phyloP scores from a whole-genome alignment of 2,329 filamentous ascomycete genomes.

The Fusarium piperis region DNA sequence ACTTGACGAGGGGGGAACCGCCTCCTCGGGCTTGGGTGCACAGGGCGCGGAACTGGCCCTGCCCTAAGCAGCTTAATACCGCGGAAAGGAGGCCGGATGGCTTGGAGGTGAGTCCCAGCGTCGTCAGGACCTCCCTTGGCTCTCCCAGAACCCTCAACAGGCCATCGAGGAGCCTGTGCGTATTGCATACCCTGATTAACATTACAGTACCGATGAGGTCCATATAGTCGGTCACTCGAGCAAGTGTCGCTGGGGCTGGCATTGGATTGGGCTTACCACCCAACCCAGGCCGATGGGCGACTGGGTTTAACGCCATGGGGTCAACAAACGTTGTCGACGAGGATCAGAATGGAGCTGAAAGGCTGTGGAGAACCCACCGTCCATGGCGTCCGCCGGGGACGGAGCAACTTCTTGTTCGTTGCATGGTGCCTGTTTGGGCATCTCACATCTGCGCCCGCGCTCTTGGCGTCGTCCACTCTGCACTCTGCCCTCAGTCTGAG shows the following conservation, averaged over 20 bases:
- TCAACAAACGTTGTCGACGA: constrained; percentile 6
- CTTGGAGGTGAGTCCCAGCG: constrained; percentile 17
- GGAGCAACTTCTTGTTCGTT: constrained; percentile 23
- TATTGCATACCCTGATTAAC: neutral
- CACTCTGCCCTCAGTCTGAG: constrained; percentile 15
- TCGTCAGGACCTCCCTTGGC: constrained; percentile 10
- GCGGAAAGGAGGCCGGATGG: constrained; percentile 31
- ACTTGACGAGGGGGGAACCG: constrained; percentile 25
- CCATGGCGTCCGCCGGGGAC: constrained; percentile 16
- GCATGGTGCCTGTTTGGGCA: constrained; percentile 20
- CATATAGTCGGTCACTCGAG: constrained; percentile 6
- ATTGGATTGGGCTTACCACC: constrained; percentile 8
- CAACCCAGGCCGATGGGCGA: constrained; percentile 6
- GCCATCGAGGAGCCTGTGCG: neutral
- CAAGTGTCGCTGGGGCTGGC: constrained; percentile 1
- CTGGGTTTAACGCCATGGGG: constrained; percentile 9
- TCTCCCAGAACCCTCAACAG: neutral
- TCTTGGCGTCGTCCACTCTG: constrained; percentile 26
- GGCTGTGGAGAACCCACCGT: constrained; percentile 12
- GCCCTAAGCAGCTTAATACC: constrained; percentile 33
- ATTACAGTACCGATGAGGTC: constrained; percentile 1
- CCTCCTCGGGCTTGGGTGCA: constrained; percentile 23
- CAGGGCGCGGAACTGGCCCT: constrained; percentile 12
- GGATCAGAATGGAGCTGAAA: constrained; percentile 17
- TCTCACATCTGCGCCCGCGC: constrained; percentile 26